phyloP scores from a whole-genome alignment of 768 basidiomycete species.

The Lentinus tigrinus region DNA sequence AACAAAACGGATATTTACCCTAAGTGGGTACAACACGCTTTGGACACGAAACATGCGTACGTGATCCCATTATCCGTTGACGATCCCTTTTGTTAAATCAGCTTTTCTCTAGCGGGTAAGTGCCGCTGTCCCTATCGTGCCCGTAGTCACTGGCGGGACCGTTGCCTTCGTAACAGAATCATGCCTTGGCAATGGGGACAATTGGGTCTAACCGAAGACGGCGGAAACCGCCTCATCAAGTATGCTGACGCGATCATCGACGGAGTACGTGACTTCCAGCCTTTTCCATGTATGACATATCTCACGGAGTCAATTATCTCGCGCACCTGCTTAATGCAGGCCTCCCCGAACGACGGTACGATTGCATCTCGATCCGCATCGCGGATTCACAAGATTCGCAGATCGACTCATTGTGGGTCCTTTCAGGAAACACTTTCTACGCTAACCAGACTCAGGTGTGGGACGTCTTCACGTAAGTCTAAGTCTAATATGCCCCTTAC shows the following conservation, averaged over 20 bases:
- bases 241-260: slow-evolving; percentile 52
- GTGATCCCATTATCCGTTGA: slow-evolving; percentile 15
- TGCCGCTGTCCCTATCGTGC: background rate
- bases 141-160: background rate
- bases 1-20: slow-evolving; percentile 53
- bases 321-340: slow-evolving; percentile 23
- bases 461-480: slow-evolving; percentile 48
- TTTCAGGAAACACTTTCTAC: slow-evolving; percentile 48
- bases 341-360: slow-evolving; percentile 56
- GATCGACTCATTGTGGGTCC: slow-evolving; percentile 8
- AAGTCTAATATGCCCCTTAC: background rate
- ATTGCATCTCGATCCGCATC: slow-evolving; percentile 7
- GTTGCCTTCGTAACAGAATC: slow-evolving; percentile 35
- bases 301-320: slow-evolving; percentile 1
- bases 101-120: slow-evolving; percentile 19
- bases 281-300: slow-evolving; percentile 1
- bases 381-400: background rate
- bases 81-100: background rate
- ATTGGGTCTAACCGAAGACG: slow-evolving; percentile 46
- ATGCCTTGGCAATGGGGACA: slow-evolving; percentile 62
- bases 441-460: slow-evolving; percentile 51
- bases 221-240: slow-evolving; percentile 53
- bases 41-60: slow-evolving; percentile 51
- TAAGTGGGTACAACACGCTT: slow-evolving; percentile 46
- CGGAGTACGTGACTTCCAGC: slow-evolving; percentile 32